Evolutionary conservation across 345 rosid genomes (phyloP), one percentile per base, ranked within the genome.

Genomic region (Dipteronia dyeriana): DNA sequence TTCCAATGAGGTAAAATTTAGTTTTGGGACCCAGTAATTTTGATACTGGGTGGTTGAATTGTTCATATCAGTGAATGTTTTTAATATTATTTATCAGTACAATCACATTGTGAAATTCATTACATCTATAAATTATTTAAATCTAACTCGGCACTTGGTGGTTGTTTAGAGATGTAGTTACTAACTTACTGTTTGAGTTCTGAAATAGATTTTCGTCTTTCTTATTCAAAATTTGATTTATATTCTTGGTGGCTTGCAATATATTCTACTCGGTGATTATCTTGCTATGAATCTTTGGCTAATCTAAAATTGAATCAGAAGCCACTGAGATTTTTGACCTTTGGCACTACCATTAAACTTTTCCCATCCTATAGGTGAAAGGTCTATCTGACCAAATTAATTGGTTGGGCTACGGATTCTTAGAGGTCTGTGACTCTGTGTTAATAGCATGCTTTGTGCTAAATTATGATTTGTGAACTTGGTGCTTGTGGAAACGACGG

Each of bases 1-100:
- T 87, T 92, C 95, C 75, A 91, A 85, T 85, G 98, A 94, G 97
- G 99, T 96, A 57, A 41, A 70, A 53, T 12, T 9, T 62, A 10
- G 66, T n/a, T 71, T 29, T 9, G n/a, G 16, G 51, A 9, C 12
- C 29, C 12, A 8, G 17, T 71, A 6, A 16, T 71, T n/a, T 43
- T 43, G 53, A 45, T 23, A 29, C 63, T 7, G 9, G 26, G 63
- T 59, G 63, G 9, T 59, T 59, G 26, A 14, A 53, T 49, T 49
- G 60, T 51, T 23, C 60, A 7, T 31, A 9, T 9, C 8, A 54
- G 11, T 19, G 17, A 26, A 29, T 23, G 74, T 12, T 16, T 22
- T 47, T 19, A 10, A 41, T 67, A 41, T 43, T 25, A 14, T 68
- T 22, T 10, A 41, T 67, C 10, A 29, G 41, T 63, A 63, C 29